These are phyloP conservation scores for Melaleuca alternifolia DNA, from an alignment of 345 rosid genomes.

Conservation along the genomic window DNA sequence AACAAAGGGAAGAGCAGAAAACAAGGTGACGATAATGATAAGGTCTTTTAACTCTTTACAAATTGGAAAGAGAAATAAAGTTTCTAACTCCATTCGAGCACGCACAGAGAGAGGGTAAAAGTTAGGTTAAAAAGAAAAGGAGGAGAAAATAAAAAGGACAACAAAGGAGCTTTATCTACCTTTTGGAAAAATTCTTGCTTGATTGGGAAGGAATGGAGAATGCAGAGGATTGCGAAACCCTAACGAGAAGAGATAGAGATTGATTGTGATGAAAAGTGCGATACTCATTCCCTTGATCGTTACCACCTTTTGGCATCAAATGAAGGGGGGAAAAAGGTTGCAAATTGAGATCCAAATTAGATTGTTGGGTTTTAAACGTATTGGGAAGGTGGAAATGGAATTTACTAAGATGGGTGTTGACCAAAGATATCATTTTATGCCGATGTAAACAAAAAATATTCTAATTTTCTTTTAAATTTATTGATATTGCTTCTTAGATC, in stretches of 20 bases:
- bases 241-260: background rate
- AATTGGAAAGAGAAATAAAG: background rate
- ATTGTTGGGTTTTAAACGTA: background rate
- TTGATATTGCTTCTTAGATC: background rate
- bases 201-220: background rate
- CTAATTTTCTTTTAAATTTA: background rate
- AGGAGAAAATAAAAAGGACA: background rate
- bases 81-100: background rate
- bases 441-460: background rate
- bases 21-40: background rate
- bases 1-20: background rate
- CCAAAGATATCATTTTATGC: background rate
- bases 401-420: background rate
- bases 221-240: background rate
- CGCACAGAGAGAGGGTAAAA: background rate
- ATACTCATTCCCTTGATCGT: background rate
- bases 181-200: background rate
- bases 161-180: background rate
- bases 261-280: background rate
- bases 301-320: background rate
- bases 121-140: background rate
- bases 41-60: background rate
- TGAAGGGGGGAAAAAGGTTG: background rate
- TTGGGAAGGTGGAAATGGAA: background rate
- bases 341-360: background rate